Evolutionary conservation across 2,329 filamentous ascomycete genomes (phyloP), one percentile per base, ranked within the genome.

Genomic region (Aspergillus sp.): DNA sequence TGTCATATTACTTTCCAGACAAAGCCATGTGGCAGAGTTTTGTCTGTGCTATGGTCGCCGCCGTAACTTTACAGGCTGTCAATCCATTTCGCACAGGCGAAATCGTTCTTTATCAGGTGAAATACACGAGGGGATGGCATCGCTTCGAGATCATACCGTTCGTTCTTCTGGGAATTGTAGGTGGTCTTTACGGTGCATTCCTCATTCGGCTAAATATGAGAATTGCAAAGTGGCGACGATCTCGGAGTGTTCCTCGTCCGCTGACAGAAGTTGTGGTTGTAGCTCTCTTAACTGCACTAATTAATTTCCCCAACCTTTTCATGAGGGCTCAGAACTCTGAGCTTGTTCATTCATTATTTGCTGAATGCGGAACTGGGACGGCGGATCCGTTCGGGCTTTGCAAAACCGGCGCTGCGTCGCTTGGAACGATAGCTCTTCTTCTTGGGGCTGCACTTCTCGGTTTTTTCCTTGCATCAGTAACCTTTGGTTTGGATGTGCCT

Each of bases 11-110:
- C 67, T 97, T 97, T 56, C 91, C 93, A 0, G 91, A 97, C 69
- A 97, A 97, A 68, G 97, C 93, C 7, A 97, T 98, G 93, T 98
- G 93, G 93, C 93, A 96, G 65, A 95, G 90, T 59, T 98, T 98
- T 61, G 93, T 98, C 33, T 97, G 93, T 59, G 93, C 93, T 62
- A 97, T 97, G 90, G 88, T 95, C n/a, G 93, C 90, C 11, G 91
- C 93, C 12, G 88, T 97, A 32, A 89, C 90, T 10, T 75, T 98
- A 5, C 91, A 97, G 66, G 88, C 88, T 5, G 80, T 95, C 49
- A 93, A 98, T 62, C 93, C 93, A 5, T 96, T 97, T 64, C 82
- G 93, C 42, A 95, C 90, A 1, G 93, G 91, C 42, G 94, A 98
- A 66, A 85, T 97, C 42, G 93, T 97, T 37, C 73, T 97, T 43